These are phyloP conservation scores for Naumovozyma castellii DNA, from an alignment of 805 yeast genomes.

Conservation along the genomic window DNA sequence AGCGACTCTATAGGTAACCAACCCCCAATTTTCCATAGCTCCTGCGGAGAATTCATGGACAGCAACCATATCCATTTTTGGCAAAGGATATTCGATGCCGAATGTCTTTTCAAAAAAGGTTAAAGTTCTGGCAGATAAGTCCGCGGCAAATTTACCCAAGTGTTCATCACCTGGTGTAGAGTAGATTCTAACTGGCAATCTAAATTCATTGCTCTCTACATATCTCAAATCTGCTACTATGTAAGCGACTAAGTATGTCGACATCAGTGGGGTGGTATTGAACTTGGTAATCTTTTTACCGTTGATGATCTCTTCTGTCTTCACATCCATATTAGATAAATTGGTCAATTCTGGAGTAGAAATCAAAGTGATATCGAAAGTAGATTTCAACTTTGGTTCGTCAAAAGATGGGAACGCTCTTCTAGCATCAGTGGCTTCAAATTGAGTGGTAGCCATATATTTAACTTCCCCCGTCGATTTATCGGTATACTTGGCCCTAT, in stretches of 20 bases:
- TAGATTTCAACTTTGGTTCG: conserved; percentile 73
- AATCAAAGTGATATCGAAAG: conserved; percentile 54
- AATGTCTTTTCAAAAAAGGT: conserved; percentile 64
- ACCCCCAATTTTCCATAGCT: conserved; percentile 85
- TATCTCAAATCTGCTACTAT: conserved; percentile 72
- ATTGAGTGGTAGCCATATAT: conserved; percentile 74
- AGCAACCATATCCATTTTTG: conserved; percentile 75
- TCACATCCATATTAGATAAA: conserved; percentile 62
- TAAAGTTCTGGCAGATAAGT: conserved; percentile 65
- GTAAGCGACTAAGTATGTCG: conserved; percentile 78
- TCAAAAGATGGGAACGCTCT: conserved; percentile 83
- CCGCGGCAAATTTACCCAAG: conserved; percentile 64
- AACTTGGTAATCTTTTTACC: conserved; percentile 49
- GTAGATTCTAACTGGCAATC: conserved; percentile 71
- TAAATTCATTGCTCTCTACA: conserved; percentile 55
- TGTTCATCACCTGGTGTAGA: conserved; percentile 70
- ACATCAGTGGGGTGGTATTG: conserved; percentile 73
- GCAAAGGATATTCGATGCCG: conserved; percentile 68
- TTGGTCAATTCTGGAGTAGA: conserved; percentile 48
- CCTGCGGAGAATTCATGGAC: conserved; percentile 79
- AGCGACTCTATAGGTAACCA: conserved; percentile 69
- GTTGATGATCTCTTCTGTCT: conserved; percentile 36
- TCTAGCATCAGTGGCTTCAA: conserved; percentile 82
- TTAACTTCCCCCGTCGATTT: conserved; percentile 52
- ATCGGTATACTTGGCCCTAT: conserved; percentile 54